Base-by-base conservation (phyloP, 305 asterid species). In the Fraxinus dipetala region DNA sequence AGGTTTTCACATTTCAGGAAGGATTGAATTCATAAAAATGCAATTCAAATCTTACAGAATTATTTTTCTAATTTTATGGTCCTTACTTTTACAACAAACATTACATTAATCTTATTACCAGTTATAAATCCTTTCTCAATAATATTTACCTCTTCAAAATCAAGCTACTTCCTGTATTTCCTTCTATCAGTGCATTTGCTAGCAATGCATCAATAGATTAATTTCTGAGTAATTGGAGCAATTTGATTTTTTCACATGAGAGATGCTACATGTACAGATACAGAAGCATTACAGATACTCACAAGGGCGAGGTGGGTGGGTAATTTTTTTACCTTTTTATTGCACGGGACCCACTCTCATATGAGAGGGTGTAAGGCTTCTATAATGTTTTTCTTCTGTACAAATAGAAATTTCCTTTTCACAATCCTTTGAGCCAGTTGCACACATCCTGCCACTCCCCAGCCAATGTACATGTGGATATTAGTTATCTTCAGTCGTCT, bases 401-500 rank as follows among this genome's bases (percentile, higher is more conserved):
- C 28, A 26, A 26, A 26, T 0, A 26, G 28, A 26, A 26, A 26
- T 26, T 26, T 26, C 28, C 28, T 3, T 45, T 45, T 45, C 56
- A 14, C 22, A 16, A 16, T 51, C 8, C 70, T 20, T 20, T 9
- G 31, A 22, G 70, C 70, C 31, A 61, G 70, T 61, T 20, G 30
- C 5, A 18, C 70, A 61, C 31, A 61, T 61, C 31, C 31, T 0
- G 14, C 30, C 28, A 22, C 70, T 61, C 63, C 24, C 31, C 70
- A 22, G 70, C 70, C 70, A 26, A 59, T 69, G 59, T 31, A 28
- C 61, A 8, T 14, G 36, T 13, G 63, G 30, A 56, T 3, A 48
- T 36, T 70, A 51, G 69, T 69, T 84, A 86, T 61, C 70, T 75
- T 67, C 36, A 7, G 72, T 81, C 32, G 40, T 78, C 76, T 45